phyloP scores from a whole-genome alignment of 768 basidiomycete genomes.

The Trametes gibbosa region DNA sequence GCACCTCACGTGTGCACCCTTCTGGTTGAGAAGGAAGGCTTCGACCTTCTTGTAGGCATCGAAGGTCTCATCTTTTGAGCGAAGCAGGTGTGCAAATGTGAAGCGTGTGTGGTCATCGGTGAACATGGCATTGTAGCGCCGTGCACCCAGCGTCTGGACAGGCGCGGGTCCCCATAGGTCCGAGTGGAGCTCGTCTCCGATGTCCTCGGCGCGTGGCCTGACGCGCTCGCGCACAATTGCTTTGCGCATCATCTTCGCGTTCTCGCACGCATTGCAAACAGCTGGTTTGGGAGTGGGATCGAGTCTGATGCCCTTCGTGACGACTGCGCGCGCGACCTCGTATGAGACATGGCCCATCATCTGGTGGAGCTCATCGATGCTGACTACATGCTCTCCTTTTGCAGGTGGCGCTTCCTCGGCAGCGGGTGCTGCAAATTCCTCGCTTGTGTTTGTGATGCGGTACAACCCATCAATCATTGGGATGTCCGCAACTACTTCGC shows the following conservation, averaged over 20 bases:
- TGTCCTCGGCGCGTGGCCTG: slow-evolving; percentile 27
- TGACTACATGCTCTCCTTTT: slow-evolving; percentile 11
- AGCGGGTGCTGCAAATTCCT: background rate
- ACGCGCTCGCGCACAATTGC: slow-evolving; percentile 26
- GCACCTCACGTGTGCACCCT: slow-evolving; percentile 28
- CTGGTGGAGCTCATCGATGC: slow-evolving; percentile 30
- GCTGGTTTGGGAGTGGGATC: background rate
- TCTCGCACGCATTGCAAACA: slow-evolving; percentile 41
- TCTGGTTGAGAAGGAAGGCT: slow-evolving; percentile 36
- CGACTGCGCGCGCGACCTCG: slow-evolving; percentile 21
- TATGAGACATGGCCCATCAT: slow-evolving; percentile 36
- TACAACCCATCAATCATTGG: no score
- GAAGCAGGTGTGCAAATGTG: slow-evolving; percentile 31
- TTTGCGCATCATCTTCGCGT: slow-evolving; percentile 39
- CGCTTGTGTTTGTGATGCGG: background rate
- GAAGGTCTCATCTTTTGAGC: slow-evolving; percentile 35
- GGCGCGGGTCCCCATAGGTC: slow-evolving; percentile 48
- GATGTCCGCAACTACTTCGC: no score
- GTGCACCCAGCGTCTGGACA: slow-evolving; percentile 23
- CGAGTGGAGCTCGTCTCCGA: slow-evolving; percentile 39
- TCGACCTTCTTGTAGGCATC: slow-evolving; percentile 33
- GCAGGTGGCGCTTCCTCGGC: background rate
- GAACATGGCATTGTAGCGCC: slow-evolving; percentile 27
- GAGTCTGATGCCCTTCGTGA: slow-evolving; percentile 31
- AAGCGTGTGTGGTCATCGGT: slow-evolving; percentile 29